Conservation (phyloP, 2,329 filamentous ascomycete species). For the Metarhizium humberi region DNA sequence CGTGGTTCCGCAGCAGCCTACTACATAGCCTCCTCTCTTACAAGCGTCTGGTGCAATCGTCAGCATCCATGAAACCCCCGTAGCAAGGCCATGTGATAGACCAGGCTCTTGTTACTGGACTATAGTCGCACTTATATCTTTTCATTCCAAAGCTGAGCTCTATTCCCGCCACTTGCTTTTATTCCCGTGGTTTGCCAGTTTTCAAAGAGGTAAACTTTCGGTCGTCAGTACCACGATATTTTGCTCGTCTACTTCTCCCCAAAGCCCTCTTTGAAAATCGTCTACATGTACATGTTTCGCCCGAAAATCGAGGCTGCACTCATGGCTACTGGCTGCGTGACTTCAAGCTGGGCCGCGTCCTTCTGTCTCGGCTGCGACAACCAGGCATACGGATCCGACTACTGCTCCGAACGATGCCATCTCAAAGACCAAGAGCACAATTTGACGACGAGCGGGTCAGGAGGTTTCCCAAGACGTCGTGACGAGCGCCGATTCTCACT, state of each 20-base stretch:
- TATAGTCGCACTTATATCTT: too few relatives aligned
- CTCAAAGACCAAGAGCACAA: background rate
- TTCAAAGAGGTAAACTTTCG: too few relatives aligned
- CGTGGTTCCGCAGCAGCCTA: background rate
- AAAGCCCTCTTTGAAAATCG: too few relatives aligned
- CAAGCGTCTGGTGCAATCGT: background rate
- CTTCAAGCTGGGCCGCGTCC: background rate
- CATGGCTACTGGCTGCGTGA: background rate
- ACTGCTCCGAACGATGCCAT: background rate
- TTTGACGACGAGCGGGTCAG: background rate
- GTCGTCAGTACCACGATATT: too few relatives aligned
- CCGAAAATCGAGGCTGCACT: background rate
- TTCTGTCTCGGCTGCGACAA: slow-evolving; percentile 1
- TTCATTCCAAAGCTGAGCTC: too few relatives aligned
- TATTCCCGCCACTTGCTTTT: too few relatives aligned
- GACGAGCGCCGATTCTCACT: background rate
- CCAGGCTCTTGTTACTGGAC: too few relatives aligned
- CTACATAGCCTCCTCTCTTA: background rate
- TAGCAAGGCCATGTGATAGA: too few relatives aligned
- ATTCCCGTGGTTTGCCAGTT: too few relatives aligned
- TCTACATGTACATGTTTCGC: background rate
- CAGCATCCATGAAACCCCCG: too few relatives aligned
- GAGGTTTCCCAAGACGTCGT: background rate
- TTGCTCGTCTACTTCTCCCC: too few relatives aligned
- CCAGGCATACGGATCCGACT: background rate